Base-by-base conservation (phyloP, 2,329 filamentous ascomycete species). In the Cephalotrichum gorgonifer region DNA sequence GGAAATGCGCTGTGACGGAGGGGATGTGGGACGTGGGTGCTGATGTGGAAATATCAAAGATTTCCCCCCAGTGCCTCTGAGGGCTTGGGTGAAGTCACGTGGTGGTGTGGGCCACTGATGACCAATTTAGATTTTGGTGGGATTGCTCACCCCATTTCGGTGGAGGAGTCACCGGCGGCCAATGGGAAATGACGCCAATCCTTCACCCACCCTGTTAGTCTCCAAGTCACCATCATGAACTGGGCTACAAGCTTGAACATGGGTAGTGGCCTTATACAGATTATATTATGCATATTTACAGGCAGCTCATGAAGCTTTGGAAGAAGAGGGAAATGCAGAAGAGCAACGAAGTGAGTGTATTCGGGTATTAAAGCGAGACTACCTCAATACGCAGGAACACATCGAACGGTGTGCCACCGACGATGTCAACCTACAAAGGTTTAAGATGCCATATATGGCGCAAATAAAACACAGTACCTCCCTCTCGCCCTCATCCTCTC, bases 41-140 rank as follows among this genome's bases (percentile, higher is more conserved):
- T 48, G 46, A 30, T 30, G 23, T 43, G 46, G 46, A 30, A 31
- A 47, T 39, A 47, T 17, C 22, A 12, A 48, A 48, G 46, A 48
- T 30, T 48, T 48, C 43, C 25, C 20, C 35, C 25, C 23, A 38
- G 46, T 48, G 46, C 31, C 20, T 22, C 9, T 25, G 35, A 48
- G 46, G 46, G 46, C 46, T 48, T 48, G 28, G 26, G 38, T 14
- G 35, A n/a, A 15, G 38, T 48, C 46, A 48, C 46, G 46, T 48
- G 46, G 26, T 17, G 12, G 11, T 17, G 35, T 39, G 35, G 35
- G 35, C 9, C 35, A 7, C 4, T 22, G 30, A 20, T 20, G 35
- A 20, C 35, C 35, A 39, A 39, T 39, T 20, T 6, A 38, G 31
- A 4, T 38, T 17, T 11, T 39, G n/a, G 35, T 22, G 2, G 2